Conservation (phyloP, 139 green algal genomes). For the Pleodorina starrii region DNA sequence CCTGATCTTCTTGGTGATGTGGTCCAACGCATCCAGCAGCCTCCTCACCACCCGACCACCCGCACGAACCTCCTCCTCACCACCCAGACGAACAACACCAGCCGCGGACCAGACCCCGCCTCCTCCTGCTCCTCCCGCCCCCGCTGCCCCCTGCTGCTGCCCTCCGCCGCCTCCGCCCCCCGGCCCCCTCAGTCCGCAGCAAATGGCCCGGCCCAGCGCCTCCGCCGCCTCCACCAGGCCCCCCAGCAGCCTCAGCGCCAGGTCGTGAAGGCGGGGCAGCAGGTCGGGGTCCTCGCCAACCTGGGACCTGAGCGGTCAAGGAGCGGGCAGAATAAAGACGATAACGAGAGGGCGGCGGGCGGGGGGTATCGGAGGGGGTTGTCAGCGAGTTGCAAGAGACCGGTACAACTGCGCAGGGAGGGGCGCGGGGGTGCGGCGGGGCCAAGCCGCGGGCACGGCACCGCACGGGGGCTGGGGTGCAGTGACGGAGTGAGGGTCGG, state of each 20-base stretch:
- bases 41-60: not conserved
- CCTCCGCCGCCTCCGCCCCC: not conserved
- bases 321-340: too few relatives aligned
- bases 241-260: not conserved
- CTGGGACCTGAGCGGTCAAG: not conserved
- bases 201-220: not conserved
- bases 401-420: too few relatives aligned
- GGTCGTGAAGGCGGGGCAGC: slow-evolving; percentile 7
- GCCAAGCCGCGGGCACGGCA: too few relatives aligned
- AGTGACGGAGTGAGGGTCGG: too few relatives aligned
- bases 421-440: too few relatives aligned
- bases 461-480: too few relatives aligned
- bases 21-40: slow-evolving; percentile 27
- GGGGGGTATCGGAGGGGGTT: too few relatives aligned
- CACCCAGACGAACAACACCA: too few relatives aligned
- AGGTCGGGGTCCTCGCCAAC: not conserved
- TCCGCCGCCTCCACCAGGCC: slow-evolving; percentile 13
- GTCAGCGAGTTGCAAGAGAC: too few relatives aligned
- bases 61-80: slow-evolving; percentile 1
- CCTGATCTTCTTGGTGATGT: slow-evolving; percentile 5
- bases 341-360: too few relatives aligned
- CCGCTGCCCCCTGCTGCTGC: not conserved
- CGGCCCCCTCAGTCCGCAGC: not conserved
- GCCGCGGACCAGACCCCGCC: too few relatives aligned
- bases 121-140: too few relatives aligned